Evolutionary conservation across 1,284 basidiomycete species (phyloP).

Genomic region (Cutaneotrichosporon sp.): DNA sequence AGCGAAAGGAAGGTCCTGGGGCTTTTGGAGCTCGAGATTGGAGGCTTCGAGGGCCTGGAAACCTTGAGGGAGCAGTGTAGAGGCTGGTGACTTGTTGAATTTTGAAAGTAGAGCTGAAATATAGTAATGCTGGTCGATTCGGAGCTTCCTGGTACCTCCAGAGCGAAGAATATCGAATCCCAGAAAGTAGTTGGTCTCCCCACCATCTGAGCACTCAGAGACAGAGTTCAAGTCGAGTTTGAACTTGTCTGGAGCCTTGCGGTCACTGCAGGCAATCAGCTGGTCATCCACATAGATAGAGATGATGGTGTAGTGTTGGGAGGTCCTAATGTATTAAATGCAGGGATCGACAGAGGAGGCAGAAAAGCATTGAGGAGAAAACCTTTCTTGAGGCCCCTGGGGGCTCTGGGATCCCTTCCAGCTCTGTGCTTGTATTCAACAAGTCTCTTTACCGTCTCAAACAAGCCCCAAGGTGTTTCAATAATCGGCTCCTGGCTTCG

Average conservation of each 20-base stretch:
- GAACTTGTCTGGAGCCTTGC: conserved; percentile 15
- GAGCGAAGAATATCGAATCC: no score
- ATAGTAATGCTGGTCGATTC: no score
- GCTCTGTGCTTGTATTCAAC: no score
- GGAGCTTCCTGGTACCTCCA: no score
- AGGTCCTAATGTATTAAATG: no score
- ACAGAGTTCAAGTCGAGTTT: conserved; percentile 14
- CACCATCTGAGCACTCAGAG: conserved; percentile 22
- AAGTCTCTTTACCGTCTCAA: no score
- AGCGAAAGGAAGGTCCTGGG: conserved; percentile 4
- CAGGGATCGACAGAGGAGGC: no score
- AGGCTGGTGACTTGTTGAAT: conserved; percentile 15
- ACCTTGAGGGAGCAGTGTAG: conserved; percentile 3
- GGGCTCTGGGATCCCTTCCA: no score
- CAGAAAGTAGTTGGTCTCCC: no score
- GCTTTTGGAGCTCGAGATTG: conserved; percentile 7
- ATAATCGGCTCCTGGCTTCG: no score
- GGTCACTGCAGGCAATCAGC: conserved; percentile 20
- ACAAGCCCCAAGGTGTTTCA: no score
- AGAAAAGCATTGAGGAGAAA: no score
- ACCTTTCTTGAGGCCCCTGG: background rate
- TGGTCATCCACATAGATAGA: conserved; percentile 28
- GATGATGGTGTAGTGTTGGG: conserved; percentile 14
- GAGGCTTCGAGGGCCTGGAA: conserved; percentile 11
- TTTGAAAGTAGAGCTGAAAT: conserved; percentile 13